phyloP scores from a whole-genome alignment of 1,284 basidiomycete species.

The Ganoderma multipileum region DNA sequence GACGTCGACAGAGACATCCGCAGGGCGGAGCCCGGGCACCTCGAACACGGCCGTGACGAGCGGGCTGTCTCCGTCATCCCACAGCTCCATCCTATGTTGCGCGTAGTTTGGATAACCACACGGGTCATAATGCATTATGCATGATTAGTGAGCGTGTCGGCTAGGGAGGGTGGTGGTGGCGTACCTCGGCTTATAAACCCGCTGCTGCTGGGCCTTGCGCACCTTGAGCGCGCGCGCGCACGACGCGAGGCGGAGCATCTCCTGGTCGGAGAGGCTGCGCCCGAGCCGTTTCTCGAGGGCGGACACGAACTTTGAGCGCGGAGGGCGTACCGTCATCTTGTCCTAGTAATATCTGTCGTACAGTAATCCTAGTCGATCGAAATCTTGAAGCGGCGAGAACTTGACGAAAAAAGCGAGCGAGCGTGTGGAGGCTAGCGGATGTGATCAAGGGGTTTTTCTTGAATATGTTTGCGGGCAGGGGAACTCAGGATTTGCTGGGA shows the following conservation, averaged over 20 bases:
- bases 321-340: conserved; percentile 20
- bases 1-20: conserved; percentile 52
- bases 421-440: background rate
- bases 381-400: background rate
- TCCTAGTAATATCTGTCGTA: background rate
- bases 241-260: conserved; percentile 19
- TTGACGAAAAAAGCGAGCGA: background rate
- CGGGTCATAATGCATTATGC: background rate
- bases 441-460: background rate
- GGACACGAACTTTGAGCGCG: conserved; percentile 14
- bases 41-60: conserved; percentile 58
- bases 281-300: conserved; percentile 24
- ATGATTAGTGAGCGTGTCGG: background rate
- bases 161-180: background rate
- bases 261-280: conserved; percentile 21
- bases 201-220: conserved; percentile 18
- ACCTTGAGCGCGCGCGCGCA: conserved; percentile 15
- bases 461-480: background rate
- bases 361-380: background rate
- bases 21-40: conserved; percentile 58
- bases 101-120: background rate
- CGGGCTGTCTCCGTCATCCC: conserved; percentile 51
- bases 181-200: conserved; percentile 30
- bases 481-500: background rate
- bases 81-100: conserved; percentile 57